Evolutionary conservation across 1,284 basidiomycete genomes (phyloP).

Genomic region (Flammula alnicola): DNA sequence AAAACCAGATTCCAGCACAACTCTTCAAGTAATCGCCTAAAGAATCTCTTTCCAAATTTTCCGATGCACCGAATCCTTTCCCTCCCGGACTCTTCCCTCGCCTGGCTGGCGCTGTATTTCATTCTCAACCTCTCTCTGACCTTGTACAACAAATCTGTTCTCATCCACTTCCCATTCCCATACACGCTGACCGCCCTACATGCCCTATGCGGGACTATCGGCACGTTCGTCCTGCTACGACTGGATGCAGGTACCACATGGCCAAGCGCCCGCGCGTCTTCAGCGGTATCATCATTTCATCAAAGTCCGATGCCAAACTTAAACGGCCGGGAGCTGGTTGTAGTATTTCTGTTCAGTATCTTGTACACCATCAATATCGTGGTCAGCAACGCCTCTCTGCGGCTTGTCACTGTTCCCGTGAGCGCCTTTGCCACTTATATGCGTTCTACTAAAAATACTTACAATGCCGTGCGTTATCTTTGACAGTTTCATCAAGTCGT

Average conservation of each 20-base stretch:
- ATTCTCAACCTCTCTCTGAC: constrained; percentile 88
- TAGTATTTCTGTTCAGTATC: constrained; percentile 80
- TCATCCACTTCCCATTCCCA: constrained; percentile 90
- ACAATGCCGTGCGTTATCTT: not conserved
- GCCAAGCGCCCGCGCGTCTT: constrained; percentile 2
- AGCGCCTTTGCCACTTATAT: constrained; percentile 37
- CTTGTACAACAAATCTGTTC: constrained; percentile 90
- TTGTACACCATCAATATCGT: constrained; percentile 93
- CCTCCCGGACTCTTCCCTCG: constrained; percentile 17
- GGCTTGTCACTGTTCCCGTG: constrained; percentile 90
- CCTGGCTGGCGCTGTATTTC: constrained; percentile 67
- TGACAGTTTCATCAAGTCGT: constrained; percentile 92
- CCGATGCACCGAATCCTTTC: constrained; percentile 1
- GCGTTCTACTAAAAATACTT: not conserved
- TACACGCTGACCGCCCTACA: constrained; percentile 90
- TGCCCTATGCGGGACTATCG: constrained; percentile 81
- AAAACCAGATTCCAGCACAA: constrained; percentile 10
- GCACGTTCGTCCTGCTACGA: constrained; percentile 73
- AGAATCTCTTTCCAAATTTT: constrained; percentile 7
- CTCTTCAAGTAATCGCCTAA: constrained; percentile 14
- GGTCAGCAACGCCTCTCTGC: constrained; percentile 87
- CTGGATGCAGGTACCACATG: constrained; percentile 11
- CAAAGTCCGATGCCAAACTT: constrained; percentile 27
- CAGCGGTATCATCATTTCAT: constrained; percentile 3
- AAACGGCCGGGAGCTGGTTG: constrained; percentile 55